Conservation (phyloP, 495 filamentous ascomycete species). For the Daldinia childiae region DNA sequence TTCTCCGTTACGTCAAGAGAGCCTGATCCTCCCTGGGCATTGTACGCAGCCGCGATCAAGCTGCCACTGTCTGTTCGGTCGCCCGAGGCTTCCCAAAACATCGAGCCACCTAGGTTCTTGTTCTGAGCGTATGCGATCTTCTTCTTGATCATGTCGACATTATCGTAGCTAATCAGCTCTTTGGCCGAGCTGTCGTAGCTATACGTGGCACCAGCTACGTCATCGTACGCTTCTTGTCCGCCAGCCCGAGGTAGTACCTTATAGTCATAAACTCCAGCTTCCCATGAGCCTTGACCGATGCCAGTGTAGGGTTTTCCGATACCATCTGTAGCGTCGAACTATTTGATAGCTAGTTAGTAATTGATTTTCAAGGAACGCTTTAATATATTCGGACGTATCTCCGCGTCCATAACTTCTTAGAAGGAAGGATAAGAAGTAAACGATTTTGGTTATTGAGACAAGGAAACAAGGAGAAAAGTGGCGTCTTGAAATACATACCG, state of each 20-base stretch:
- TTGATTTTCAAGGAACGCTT: background rate
- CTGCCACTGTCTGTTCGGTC: conserved; percentile 71
- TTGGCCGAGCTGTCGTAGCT: conserved; percentile 68
- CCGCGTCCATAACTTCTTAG: background rate
- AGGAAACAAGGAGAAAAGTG: background rate
- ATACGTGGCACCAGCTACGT: conserved; percentile 66
- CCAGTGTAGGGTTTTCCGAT: conserved; percentile 72
- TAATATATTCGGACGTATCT: background rate
- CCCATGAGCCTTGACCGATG: conserved; percentile 70
- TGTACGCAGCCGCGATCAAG: conserved; percentile 66
- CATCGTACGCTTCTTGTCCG: conserved; percentile 58
- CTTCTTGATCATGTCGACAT: conserved; percentile 61
- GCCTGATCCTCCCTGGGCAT: conserved; percentile 44
- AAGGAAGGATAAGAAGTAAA: background rate
- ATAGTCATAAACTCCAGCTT: conserved; percentile 85
- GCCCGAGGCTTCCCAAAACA: conserved; percentile 91
- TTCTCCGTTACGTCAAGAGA: conserved; percentile 51
- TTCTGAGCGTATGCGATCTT: conserved; percentile 75
- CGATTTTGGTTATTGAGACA: background rate
- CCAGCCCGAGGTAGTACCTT: conserved; percentile 68
- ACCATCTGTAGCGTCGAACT: conserved; percentile 73
- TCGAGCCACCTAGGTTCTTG: conserved; percentile 75
- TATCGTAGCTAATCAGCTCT: conserved; percentile 81
- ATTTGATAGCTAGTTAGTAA: background rate
- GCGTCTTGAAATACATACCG: background rate